phyloP scores from a whole-genome alignment of 2,329 filamentous ascomycete species.

The Phialophora verrucosa region DNA sequence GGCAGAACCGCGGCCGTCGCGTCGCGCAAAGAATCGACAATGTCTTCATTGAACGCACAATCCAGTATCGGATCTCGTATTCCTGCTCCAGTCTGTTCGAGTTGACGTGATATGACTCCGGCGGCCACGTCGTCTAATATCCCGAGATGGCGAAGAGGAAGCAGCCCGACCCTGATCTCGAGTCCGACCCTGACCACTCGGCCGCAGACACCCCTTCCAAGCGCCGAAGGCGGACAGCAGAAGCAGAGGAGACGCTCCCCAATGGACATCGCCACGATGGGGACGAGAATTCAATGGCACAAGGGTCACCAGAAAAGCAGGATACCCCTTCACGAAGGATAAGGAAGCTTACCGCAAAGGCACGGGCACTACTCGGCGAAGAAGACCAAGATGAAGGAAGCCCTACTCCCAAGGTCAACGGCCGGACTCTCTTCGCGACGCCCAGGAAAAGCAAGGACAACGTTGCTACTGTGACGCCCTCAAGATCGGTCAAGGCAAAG shows the following conservation, averaged over 20 bases:
- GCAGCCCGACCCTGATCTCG: conserved; percentile 17
- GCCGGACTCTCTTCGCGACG: conserved; percentile 49
- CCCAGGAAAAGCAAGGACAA: conserved; percentile 47
- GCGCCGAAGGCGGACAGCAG: conserved; percentile 25
- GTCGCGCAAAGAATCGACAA: conserved; percentile 5
- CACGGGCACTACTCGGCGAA: conserved; percentile 21
- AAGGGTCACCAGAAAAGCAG: conserved; percentile 49
- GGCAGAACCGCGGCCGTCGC: conserved; percentile 9
- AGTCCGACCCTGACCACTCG: conserved; percentile 17
- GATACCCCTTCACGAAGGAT: conserved; percentile 34
- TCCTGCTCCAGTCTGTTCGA: neutral
- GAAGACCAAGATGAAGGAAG: conserved; percentile 31
- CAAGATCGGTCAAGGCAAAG: conserved; percentile 69
- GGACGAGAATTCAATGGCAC: conserved; percentile 32
- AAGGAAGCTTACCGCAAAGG: conserved; percentile 23
- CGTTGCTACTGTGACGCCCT: conserved; percentile 59
- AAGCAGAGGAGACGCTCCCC: neutral
- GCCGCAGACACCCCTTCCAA: conserved; percentile 30
- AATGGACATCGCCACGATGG: conserved; percentile 21
- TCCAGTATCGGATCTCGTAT: neutral
- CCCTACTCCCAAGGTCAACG: conserved; percentile 41
- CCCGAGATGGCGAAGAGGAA: conserved; percentile 31
- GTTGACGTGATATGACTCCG: neutral
- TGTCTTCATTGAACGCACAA: neutral
- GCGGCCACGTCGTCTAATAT: neutral